Base-by-base conservation (phyloP, 768 basidiomycete genomes). In the Solioccasus polychromus region DNA sequence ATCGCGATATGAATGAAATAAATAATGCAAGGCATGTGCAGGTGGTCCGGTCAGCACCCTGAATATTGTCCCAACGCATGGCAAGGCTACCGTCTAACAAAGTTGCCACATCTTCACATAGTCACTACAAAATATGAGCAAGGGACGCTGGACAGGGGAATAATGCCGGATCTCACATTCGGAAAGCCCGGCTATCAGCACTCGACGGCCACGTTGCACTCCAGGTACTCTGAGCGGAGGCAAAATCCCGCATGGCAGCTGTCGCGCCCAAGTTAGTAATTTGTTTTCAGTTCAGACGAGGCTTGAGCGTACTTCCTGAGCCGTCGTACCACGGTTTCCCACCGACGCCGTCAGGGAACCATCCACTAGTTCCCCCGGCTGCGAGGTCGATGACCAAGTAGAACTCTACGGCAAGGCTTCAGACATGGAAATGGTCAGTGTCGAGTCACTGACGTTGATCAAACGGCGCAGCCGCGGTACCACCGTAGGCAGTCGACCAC, bases 301-400 rank as follows among this genome's bases (percentile, higher is more conserved):
- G n/a, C 37, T n/a, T 15, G 1, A 3, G 69, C 75, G 34, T 54
- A 81, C 77, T 75, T 32, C 50, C 53, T 26, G 86, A 85, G 23
- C 76, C 77, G 62, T 91, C 86, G 37, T 89, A 60, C 89, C 89
- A 92, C 3, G 88, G 88, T 67, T 92, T 92, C 57, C 79, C 66
- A 7, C 78, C 82, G n/a, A 68, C 70, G 35, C 79, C 78, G 61
- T 96, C 92, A 6, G 88, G 88, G 79, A 94, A 94, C 89, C 89
- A 94, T 4, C 92, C 92, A 58, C 83, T 90, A 19, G 89, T 94
- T 2, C 90, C 88, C 8, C 92, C 92, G 28, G 91, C 84, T 7
- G 82, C 89, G 40, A 94, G 77, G 54, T 88, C 77, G 63, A 95
- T 66, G 53, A 90, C 85, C 31, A 96, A 75, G 68, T 91, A 95